These are phyloP conservation scores for Aspergillus ochraceus DNA, from an alignment of 2,329 filamentous ascomycete genomes.

Conservation along the genomic window DNA sequence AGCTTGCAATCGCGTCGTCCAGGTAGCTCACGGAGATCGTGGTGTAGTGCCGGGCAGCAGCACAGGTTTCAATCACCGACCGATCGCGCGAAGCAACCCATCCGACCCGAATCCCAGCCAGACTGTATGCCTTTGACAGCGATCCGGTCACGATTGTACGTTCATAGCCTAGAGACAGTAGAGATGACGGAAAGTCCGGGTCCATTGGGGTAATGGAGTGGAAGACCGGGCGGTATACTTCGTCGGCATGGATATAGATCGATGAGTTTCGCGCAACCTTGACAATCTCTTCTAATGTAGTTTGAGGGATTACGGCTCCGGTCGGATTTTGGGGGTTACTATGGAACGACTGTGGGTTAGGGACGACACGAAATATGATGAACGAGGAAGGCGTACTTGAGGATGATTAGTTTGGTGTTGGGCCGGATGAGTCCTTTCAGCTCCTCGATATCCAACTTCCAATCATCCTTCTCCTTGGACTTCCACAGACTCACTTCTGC, in stretches of 20 bases:
- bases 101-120: constrained; percentile 78
- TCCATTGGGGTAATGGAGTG: constrained; percentile 62
- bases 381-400: constrained; percentile 48
- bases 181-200: constrained; percentile 62
- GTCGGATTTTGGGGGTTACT: constrained; percentile 80
- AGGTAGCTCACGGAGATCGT: constrained; percentile 83
- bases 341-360: constrained; percentile 47
- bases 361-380: constrained; percentile 55
- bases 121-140: constrained; percentile 80
- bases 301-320: constrained; percentile 64
- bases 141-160: constrained; percentile 74
- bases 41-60: constrained; percentile 73
- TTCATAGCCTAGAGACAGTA: constrained; percentile 69
- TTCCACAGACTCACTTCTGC: constrained; percentile 78
- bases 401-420: constrained; percentile 58
- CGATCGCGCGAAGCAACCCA: constrained; percentile 73
- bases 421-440: constrained; percentile 61
- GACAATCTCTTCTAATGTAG: constrained; percentile 60
- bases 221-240: constrained; percentile 82
- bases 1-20: constrained; percentile 75
- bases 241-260: constrained; percentile 71
- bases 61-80: constrained; percentile 63
- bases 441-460: constrained; percentile 66
- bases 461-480: constrained; percentile 63
- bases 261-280: constrained; percentile 60